Percentiles rank a stretch among this genome's conserved stretches.
These are phyloP conservation scores for Pseudocercospora pini-densiflorae DNA, from an alignment of 2,329 filamentous ascomycete species.

Conservation along the genomic window DNA sequence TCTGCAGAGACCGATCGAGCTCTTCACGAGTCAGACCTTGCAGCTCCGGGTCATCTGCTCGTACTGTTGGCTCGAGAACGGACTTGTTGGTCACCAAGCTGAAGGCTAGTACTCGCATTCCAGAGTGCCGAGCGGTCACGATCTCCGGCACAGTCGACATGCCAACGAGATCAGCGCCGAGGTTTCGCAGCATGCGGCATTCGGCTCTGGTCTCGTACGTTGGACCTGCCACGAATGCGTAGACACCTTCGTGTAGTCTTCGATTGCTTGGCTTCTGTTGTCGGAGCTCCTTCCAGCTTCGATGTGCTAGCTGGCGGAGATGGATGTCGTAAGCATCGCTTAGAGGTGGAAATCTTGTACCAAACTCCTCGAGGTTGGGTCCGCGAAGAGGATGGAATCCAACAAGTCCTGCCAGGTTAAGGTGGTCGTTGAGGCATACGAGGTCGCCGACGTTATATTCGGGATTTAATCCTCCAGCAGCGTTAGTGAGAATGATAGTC, in stretches of 20 bases:
- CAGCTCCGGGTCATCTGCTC: constrained; percentile 61
- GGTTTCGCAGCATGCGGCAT: constrained; percentile 62
- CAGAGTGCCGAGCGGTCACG: constrained; percentile 66
- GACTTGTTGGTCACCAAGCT: constrained; percentile 70
- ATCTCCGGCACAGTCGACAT: constrained; percentile 74
- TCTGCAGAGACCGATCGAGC: constrained; percentile 59
- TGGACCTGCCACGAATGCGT: constrained; percentile 67
- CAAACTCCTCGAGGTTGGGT: constrained; percentile 66
- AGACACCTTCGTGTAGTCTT: constrained; percentile 66
- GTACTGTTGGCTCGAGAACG: constrained; percentile 62
- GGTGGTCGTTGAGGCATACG: constrained; percentile 68
- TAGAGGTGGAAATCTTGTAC: constrained; percentile 65
- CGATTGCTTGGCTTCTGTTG: constrained; percentile 50
- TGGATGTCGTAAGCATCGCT: constrained; percentile 70
- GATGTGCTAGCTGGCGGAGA: constrained; percentile 61
- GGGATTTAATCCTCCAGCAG: constrained; percentile 68
- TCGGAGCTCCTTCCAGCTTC: constrained; percentile 59
- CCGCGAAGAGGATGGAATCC: constrained; percentile 66
- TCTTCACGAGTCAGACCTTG: constrained; percentile 56
- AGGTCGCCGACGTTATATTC: constrained; percentile 68
- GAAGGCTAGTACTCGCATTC: constrained; percentile 66
- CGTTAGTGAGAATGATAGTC: constrained; percentile 68
- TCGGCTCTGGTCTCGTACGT: constrained; percentile 70
- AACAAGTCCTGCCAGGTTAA: constrained; percentile 66
- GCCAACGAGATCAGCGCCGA: constrained; percentile 71